Base-by-base conservation (phyloP, 345 rosid species). In the Mangifera indica region DNA sequence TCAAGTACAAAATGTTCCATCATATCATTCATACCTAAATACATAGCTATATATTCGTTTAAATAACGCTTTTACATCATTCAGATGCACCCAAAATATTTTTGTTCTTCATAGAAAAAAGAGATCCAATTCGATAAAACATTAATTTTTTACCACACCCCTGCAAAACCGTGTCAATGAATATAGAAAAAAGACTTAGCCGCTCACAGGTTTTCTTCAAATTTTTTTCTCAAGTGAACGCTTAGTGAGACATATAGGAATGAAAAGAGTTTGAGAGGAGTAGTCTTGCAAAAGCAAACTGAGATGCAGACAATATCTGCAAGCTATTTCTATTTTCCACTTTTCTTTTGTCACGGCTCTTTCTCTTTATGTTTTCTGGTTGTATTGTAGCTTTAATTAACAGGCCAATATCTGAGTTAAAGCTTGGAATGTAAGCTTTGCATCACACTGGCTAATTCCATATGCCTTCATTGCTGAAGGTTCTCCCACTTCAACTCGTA, bases 391-490 rank as follows among this genome's bases (percentile, higher is more conserved):
- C 59, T 66, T 49, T 57, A n/a, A n/a, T n/a, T n/a, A 46, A 61
- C 14, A 40, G 60, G 72, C 64, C 54, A 44, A 53, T 5, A 37
- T 55, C 25, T 69, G 1, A 53, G 74, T 59, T 59, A 78, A 37
- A 76, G 78, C 78, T 80, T 80, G 81, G 63, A 54, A 69, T 69
- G 66, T 65, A 77, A 84, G 82, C 58, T 74, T 82, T 75, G 82
- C 71, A 80, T 80, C 79, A 69, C 46, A 58, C 29, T 51, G 37
- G 66, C 26, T 10, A 42, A 63, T 22, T 76, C 42, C 34, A 37
- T 17, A 14, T 60, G 72, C 66, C 63, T 52, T 63, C 46, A 73
- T 45, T 69, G 69, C 45, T 73, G 72, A 57, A 67, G 66, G 66
- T 74, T 78, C 74, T 71, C 70, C 70, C 67, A 46, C 66, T 65